phyloP scores from a whole-genome alignment of 805 yeast genomes.

The Hanseniaspora meyeri region DNA sequence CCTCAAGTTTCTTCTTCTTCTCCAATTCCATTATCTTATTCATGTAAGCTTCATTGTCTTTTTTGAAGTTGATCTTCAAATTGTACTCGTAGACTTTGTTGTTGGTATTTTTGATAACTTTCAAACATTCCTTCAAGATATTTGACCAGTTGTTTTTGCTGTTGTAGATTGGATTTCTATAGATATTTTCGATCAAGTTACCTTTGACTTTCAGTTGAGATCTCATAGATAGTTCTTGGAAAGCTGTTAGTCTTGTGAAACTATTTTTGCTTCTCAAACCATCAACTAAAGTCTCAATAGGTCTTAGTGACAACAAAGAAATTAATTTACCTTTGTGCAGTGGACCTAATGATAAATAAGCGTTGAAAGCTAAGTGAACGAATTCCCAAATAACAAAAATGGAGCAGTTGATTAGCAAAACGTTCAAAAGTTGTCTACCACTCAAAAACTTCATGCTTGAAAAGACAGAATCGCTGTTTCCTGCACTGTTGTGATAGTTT shows the following conservation, averaged over 20 bases:
- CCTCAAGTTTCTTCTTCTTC: conserved; percentile 5
- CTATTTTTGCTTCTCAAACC: conserved; percentile 46
- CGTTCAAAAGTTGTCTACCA: conserved; percentile 18
- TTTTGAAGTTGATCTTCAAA: conserved; percentile 12
- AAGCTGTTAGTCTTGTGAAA: conserved; percentile 51
- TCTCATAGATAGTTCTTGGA: conserved; percentile 60
- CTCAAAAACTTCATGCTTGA: conserved; percentile 20
- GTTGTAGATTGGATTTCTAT: conserved; percentile 44
- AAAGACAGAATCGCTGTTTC: background rate
- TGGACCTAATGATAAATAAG: conserved; percentile 62
- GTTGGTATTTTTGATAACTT: conserved; percentile 40
- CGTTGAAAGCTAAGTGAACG: conserved; percentile 45
- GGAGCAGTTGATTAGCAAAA: background rate
- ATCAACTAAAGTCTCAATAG: conserved; percentile 48
- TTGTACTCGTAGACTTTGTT: conserved; percentile 26
- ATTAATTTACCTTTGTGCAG: conserved; percentile 53
- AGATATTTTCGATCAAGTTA: conserved; percentile 28
- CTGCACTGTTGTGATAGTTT: conserved; percentile 26
- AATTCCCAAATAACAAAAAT: conserved; percentile 39
- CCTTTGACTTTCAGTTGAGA: conserved; percentile 31
- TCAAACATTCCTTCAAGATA: conserved; percentile 47
- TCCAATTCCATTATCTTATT: conserved; percentile 10
- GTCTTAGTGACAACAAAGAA: conserved; percentile 43
- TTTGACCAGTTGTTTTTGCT: conserved; percentile 44
- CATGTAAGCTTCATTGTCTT: conserved; percentile 5